Conservation (phyloP, 2,329 filamentous ascomycete species). For the Colletotrichum simmondsii region DNA sequence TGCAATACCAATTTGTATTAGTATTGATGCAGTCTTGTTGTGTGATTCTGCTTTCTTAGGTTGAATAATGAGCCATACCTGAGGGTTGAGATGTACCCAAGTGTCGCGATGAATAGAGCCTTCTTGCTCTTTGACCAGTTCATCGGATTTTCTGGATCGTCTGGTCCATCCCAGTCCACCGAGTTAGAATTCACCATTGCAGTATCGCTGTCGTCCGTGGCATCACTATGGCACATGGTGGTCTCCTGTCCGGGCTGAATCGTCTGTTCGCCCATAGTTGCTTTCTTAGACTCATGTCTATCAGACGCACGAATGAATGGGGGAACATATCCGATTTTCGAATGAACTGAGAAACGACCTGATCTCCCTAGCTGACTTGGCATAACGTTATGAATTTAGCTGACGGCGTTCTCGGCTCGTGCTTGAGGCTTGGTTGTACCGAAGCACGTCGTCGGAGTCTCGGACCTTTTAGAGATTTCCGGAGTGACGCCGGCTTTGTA, state of each 20-base stretch:
- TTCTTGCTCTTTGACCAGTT: slow-evolving; percentile 64
- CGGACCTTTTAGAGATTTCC: background rate
- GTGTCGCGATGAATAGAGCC: slow-evolving; percentile 53
- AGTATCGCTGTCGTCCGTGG: background rate
- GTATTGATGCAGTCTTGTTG: background rate
- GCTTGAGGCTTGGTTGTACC: background rate
- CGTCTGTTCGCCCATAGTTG: background rate
- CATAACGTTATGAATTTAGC: background rate
- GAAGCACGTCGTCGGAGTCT: background rate
- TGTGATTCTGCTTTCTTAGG: background rate
- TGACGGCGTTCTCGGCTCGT: background rate
- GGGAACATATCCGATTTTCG: background rate
- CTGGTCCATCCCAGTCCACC: background rate
- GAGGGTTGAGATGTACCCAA: slow-evolving; percentile 54
- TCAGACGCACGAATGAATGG: background rate
- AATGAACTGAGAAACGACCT: background rate
- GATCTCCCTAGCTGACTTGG: background rate
- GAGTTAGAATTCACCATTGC: background rate
- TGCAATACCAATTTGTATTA: slow-evolving; percentile 29
- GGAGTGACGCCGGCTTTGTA: background rate
- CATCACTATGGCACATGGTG: background rate
- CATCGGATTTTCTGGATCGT: slow-evolving; percentile 58
- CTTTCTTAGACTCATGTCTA: background rate
- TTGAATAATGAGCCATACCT: background rate
- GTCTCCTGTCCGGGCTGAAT: background rate